Base-by-base conservation (phyloP, 176 grass and related monocot species). In the Avena sativa region DNA sequence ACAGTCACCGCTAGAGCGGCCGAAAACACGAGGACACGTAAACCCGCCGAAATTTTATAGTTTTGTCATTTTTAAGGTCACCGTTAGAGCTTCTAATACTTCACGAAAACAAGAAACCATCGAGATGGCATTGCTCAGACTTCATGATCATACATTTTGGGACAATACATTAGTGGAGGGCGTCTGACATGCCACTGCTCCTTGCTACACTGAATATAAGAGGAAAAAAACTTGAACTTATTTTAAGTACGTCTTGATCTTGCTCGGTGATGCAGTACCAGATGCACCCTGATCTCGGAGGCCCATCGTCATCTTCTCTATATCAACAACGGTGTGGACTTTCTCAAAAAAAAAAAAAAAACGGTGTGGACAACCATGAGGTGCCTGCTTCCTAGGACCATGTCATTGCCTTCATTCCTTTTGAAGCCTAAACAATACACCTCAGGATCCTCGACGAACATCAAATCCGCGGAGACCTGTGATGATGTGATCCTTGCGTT, bases 381-480 rank as follows among this genome's bases (percentile, higher is more conserved):
- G n/a, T 62, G 38, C 13, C 20, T 63, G 38, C 58, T 80, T 61
- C 38, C 78, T 4, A 80, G 36, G n/a, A 80, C 78, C 12, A 80
- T 38, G 7, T 80, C 78, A 9, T 12, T 9, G 21, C 78, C n/a
- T 10, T 13, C 36, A 47, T 25, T 16, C 21, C 14, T 26, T 21
- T 80, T 80, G 38, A 80, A 64, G 4, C 58, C 58, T 63, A 79
- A 26, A 25, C 38, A 79, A 8, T 46, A 12, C 7, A 46, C 6
- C 5, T 21, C 13, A 1, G 58, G 38, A 7, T 21, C 57, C 20
- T 80, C 58, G 0, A 1, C 14, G 38, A 80, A 62, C 56, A 21
- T 47, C 15, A 64, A 25, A 26, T 80, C 58, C 2, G 9, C 40
- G 12, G 2, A 13, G 15, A 48, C n/a, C 6, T 23, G 23, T 23